phyloP scores from a whole-genome alignment of 257 asterid genomes.

The Fraxinus cuspidata region DNA sequence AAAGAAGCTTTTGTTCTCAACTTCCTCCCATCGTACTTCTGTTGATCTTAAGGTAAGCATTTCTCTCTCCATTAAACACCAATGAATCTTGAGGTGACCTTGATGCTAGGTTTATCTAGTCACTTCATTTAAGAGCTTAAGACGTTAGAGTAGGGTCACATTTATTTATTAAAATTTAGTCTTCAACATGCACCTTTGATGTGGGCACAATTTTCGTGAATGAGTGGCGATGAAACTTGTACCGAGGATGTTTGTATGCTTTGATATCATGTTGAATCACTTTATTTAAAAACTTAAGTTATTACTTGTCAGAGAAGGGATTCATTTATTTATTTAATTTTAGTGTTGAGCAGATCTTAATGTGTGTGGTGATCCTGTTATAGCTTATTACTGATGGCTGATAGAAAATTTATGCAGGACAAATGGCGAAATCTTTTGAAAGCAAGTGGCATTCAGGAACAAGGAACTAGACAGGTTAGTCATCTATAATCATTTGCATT shows the following conservation, averaged over 20 bases:
- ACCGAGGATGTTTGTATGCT: not conserved
- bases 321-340: not conserved
- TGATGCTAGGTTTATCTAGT: not conserved
- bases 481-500: not conserved
- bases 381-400: conserved; percentile 7
- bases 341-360: not conserved
- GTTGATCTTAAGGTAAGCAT: conserved; percentile 86
- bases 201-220: not conserved
- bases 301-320: not conserved
- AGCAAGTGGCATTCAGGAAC: conserved; percentile 71
- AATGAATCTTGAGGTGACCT: conserved; percentile 5
- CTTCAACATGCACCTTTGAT: not conserved
- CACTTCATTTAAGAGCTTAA: not conserved
- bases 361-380: not conserved
- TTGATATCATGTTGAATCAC: not conserved
- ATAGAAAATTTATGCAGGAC: conserved; percentile 54
- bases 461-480: conserved; percentile 56
- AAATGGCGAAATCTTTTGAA: conserved; percentile 98
- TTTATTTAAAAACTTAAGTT: not conserved
- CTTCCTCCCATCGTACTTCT: conserved; percentile 85
- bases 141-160: no score
- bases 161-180: not conserved
- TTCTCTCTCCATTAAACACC: not conserved
- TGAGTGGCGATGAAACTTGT: not conserved
- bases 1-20: conserved; percentile 69